These are phyloP conservation scores for Gyromitra esculenta DNA, from an alignment of 2,329 filamentous ascomycete species.

Conservation along the genomic window DNA sequence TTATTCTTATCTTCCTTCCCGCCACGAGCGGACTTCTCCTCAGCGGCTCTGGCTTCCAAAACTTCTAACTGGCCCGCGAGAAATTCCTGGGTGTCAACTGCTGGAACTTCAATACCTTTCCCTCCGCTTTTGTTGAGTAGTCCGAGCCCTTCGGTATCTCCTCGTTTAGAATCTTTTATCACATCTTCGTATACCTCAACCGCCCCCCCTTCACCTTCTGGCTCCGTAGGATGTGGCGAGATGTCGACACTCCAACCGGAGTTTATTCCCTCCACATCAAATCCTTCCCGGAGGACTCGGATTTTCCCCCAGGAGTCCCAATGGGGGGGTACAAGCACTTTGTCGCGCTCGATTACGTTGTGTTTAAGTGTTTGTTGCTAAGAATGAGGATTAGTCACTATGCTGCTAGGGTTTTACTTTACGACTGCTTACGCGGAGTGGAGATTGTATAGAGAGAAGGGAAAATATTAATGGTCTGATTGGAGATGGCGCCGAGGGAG, in stretches of 20 bases:
- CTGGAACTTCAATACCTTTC: conserved; percentile 70
- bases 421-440: conserved; percentile 50
- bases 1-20: conserved; percentile 55
- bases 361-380: conserved; percentile 82
- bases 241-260: conserved; percentile 87
- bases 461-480: conserved; percentile 84
- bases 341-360: conserved; percentile 92
- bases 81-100: conserved; percentile 81
- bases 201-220: conserved; percentile 66
- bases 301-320: conserved; percentile 99
- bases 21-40: conserved; percentile 61
- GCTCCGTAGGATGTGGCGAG: conserved; percentile 59
- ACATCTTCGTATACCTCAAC: conserved; percentile 80
- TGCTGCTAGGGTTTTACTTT: neutral
- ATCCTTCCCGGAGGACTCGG: conserved; percentile 85
- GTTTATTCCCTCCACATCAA: conserved; percentile 88
- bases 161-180: conserved; percentile 77
- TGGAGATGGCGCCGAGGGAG: conserved; percentile 77
- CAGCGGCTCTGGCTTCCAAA: conserved; percentile 73
- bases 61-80: conserved; percentile 77
- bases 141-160: conserved; percentile 68
- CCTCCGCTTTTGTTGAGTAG: conserved; percentile 58
- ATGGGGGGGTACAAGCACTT: conserved; percentile 92
- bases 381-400: conserved; percentile 21
- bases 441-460: conserved; percentile 74